Evolutionary conservation across 2,329 filamentous ascomycete genomes (phyloP), one percentile per base, ranked within the genome.

Genomic region (Fusarium udum): DNA sequence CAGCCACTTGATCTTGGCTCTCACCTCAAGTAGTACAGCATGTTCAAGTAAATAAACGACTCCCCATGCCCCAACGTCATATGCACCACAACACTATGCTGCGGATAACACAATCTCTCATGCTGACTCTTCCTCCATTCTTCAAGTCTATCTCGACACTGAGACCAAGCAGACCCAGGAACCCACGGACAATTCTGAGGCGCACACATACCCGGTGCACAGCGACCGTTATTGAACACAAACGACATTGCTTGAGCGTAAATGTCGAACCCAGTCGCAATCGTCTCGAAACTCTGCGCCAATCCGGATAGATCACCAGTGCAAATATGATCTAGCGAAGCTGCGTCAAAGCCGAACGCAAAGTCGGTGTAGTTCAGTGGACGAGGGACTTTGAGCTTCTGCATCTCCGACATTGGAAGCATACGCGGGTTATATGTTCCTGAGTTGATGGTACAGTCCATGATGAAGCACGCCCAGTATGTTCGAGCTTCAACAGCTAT

Each of bases 401-500:
- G 64, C 80, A 83, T 82, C 16, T 82, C 79, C 0, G 75, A 73
- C 69, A 83, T 78, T 8, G 80, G 79, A 1, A 83, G 76, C 77
- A 83, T 81, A 8, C 79, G 80, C 0, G 81, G 80, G 13, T 82
- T 82, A 31, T 83, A 83, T 0, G 80, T 84, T 1, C 83, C 83
- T 4, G 83, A 85, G 42, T 83, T 83, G 42, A 86, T 79, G 57
- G 84, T 81, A 15, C 84, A 82, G 64, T 85, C 84, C 78, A 86
- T 82, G 36, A 86, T 81, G 60, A 85, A 85, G 67, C 84, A 85
- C 0, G 81, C 81, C 84, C 84, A 86, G 48, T 84, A 85, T 1
- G 84, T 84, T 3, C 84, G 74, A 6, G 82, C 83, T 42, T 84
- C 79, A 7, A 82, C 79, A 0, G 81, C 79, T 0, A 76, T 71